Evolutionary conservation across 2,329 filamentous ascomycete genomes (phyloP).

Genomic region (Rosellinia necatrix): DNA sequence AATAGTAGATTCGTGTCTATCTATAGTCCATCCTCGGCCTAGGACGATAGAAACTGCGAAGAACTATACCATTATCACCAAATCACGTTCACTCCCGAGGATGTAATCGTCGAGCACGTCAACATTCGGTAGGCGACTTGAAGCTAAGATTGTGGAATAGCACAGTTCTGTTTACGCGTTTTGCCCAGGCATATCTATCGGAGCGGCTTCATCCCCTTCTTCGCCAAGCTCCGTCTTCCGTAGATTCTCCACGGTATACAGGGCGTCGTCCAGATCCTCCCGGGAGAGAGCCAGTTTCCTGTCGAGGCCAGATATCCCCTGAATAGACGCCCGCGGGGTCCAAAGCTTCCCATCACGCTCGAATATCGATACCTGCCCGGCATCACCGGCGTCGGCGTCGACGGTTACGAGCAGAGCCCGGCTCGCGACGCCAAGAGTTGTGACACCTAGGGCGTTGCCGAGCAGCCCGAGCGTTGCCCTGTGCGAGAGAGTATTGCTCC

Average conservation of each 20-base stretch:
- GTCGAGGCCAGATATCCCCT: slow-evolving; percentile 4
- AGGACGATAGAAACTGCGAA: not conserved
- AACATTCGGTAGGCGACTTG: no score
- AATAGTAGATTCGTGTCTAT: no score
- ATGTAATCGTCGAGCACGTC: no score
- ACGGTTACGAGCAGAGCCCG: slow-evolving; percentile 44
- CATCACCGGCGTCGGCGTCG: slow-evolving; percentile 42
- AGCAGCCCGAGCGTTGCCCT: slow-evolving; percentile 57
- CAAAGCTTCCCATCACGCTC: slow-evolving; percentile 27
- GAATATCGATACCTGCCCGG: slow-evolving; percentile 28
- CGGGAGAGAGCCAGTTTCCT: slow-evolving; percentile 27
- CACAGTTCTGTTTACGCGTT: slow-evolving; percentile 1
- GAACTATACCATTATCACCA: not conserved
- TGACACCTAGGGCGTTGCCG: slow-evolving; percentile 68
- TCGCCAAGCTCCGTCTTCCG: slow-evolving; percentile 40
- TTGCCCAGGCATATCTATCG: slow-evolving; percentile 10
- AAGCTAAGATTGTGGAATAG: no score
- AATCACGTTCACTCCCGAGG: not conserved
- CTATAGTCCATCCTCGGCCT: no score
- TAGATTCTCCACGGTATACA: slow-evolving; percentile 40
- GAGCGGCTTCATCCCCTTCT: slow-evolving; percentile 22
- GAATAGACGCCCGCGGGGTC: slow-evolving; percentile 18
- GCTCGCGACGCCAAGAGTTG: slow-evolving; percentile 28
- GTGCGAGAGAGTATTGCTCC: slow-evolving; percentile 54
- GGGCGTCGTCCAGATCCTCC: slow-evolving; percentile 36